phyloP scores from a whole-genome alignment of 2,329 filamentous ascomycete genomes.

The Penicillium sp. region DNA sequence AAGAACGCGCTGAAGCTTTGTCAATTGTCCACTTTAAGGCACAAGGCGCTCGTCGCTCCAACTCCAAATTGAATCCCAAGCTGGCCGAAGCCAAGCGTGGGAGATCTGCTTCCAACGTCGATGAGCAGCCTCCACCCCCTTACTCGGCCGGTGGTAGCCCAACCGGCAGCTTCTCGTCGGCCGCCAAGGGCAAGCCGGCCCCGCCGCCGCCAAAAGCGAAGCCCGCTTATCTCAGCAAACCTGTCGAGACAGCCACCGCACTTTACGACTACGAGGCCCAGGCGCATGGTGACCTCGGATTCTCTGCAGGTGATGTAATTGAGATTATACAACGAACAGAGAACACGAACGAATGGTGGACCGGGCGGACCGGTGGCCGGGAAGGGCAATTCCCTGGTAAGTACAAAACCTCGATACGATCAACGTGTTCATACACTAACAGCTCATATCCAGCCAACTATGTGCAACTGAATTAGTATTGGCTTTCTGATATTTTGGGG shows the following conservation, averaged over 20 bases:
- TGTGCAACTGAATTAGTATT: conserved; percentile 33
- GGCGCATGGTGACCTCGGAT: conserved; percentile 89
- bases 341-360: conserved; percentile 98
- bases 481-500: not conserved
- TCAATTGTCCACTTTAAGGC: conserved; percentile 90
- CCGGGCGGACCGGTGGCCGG: conserved; percentile 73
- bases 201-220: conserved; percentile 77
- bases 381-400: conserved; percentile 93
- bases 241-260: conserved; percentile 79
- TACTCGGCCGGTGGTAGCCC: conserved; percentile 54
- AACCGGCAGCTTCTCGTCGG: conserved; percentile 48
- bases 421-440: conserved; percentile 8
- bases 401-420: conserved; percentile 28
- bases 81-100: conserved; percentile 39
- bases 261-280: conserved; percentile 96
- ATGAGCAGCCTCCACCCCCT: conserved; percentile 66
- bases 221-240: conserved; percentile 69
- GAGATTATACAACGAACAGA: conserved; percentile 80
- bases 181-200: conserved; percentile 66
- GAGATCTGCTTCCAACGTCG: conserved; percentile 44
- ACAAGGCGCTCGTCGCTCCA: conserved; percentile 59
- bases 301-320: conserved; percentile 82
- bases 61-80: conserved; percentile 34
- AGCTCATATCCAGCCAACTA: conserved; percentile 35
- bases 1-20: conserved; percentile 82